Conservation (phyloP, 148 eudicot species). For the Drosera capensis region DNA sequence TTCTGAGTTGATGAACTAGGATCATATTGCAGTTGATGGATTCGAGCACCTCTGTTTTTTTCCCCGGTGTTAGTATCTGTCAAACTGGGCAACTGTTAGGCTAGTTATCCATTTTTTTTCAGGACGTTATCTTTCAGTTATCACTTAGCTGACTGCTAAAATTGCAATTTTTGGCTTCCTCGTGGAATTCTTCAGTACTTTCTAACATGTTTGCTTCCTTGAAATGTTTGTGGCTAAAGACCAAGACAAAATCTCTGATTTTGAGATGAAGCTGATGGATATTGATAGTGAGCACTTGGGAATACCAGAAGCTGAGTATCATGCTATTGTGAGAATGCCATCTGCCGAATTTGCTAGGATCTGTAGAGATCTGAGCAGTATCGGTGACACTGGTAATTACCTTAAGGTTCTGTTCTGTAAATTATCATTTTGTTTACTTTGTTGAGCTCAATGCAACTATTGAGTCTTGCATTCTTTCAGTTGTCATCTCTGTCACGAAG, state of each 20-base stretch:
- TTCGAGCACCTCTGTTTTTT: too few species aligned
- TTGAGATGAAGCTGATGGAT: conserved; percentile 90
- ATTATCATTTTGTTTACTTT: neutral
- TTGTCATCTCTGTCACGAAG: conserved; percentile 82
- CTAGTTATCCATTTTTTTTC: too few species aligned
- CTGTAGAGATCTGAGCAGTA: conserved; percentile 73
- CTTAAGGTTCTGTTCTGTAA: neutral
- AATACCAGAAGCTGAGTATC: conserved; percentile 78
- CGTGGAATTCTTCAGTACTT: too few species aligned
- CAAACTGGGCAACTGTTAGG: too few species aligned
- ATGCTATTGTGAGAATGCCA: conserved; percentile 88
- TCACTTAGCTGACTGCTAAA: neutral
- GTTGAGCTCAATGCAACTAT: too few species aligned
- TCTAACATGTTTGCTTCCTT: neutral
- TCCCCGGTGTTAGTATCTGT: too few species aligned
- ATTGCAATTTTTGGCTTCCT: neutral
- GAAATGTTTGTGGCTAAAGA: conserved; percentile 15
- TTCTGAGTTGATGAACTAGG: too few species aligned
- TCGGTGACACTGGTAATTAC: conserved; percentile 70
- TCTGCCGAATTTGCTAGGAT: conserved; percentile 68
- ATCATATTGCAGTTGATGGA: too few species aligned
- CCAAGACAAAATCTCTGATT: conserved; percentile 79
- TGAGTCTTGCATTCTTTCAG: conserved; percentile 16
- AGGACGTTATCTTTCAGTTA: too few species aligned
- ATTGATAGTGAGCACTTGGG: conserved; percentile 83